Evolutionary conservation across 1,284 basidiomycete genomes (phyloP), one percentile per base, ranked within the genome.

Genomic region (Melampsora medusae): DNA sequence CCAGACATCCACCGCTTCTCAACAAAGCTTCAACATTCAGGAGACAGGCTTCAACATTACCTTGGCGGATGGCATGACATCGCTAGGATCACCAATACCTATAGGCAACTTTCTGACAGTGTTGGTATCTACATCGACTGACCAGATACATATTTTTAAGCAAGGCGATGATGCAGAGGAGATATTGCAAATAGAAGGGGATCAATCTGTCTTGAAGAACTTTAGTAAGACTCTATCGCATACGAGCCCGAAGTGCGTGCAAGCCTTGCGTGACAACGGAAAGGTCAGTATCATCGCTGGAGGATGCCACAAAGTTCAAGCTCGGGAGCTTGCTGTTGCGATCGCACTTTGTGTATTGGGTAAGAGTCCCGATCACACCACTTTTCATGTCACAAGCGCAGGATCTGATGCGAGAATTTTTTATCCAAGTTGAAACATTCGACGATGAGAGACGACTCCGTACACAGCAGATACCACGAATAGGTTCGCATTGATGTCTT

Each of bases 341-440:
- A 71, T 71, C 16, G 69, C 48, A 19, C 19, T 71, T 35, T 71
- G 69, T 38, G 46, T 71, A 33, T 38, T 71, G n/a, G 69, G 69
- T 71, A 3, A 64, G 69, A 25, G 42, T 28, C 14, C 19, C 22
- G 31, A 64, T 28, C 10, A 12, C 28, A 59, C 22, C n/a, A 9
- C 28, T n/a, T 59, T 22, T 22, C 4, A 59, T 59, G 17, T 25
- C 19, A 31, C n/a, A 59, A 59, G 53, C n/a, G 12, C n/a, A 17
- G 22, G 28, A 25, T 56, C 53, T 59, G 28, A 59, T n/a, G 10
- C 53, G 53, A 22, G 42, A 46, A 14, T 46, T 59, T 3, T 28
- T 22, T 28, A 59, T 59, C 12, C 53, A 59, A 59, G 53, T 59
- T 59, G 53, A 59, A 59, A 31, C 53, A 25, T 59, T 59, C 28